phyloP scores from a whole-genome alignment of 768 basidiomycete species.

The Leccinum sublutescens region DNA sequence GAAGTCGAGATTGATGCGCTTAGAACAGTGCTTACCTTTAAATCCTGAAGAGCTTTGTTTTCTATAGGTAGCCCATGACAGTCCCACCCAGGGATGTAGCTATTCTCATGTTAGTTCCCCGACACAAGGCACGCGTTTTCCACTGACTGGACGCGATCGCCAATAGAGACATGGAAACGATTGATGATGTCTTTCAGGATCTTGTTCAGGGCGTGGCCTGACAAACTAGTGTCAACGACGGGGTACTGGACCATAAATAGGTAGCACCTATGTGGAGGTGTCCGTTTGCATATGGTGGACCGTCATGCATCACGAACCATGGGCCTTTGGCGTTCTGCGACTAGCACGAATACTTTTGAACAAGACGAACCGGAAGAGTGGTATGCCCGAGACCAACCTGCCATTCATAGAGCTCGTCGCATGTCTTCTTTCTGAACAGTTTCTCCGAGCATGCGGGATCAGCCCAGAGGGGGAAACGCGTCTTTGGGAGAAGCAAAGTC shows the following conservation, averaged over 20 bases:
- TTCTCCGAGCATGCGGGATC: slow-evolving; percentile 63
- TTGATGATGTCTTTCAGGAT: slow-evolving; percentile 95
- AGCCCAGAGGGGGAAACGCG: slow-evolving; percentile 71
- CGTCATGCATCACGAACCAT: slow-evolving; percentile 88
- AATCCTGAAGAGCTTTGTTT: slow-evolving; percentile 81
- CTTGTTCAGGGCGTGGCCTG: slow-evolving; percentile 96
- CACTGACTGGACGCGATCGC: slow-evolving; percentile 77
- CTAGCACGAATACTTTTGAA: slow-evolving; percentile 37
- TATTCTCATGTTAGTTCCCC: slow-evolving; percentile 31
- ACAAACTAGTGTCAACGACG: not conserved
- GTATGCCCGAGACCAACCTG: slow-evolving; percentile 50
- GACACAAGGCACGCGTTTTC: not conserved
- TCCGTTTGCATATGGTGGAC: slow-evolving; percentile 97
- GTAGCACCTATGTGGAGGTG: slow-evolving; percentile 86
- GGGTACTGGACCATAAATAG: not conserved
- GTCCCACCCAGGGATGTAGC: slow-evolving; percentile 96
- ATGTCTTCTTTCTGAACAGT: slow-evolving; percentile 58
- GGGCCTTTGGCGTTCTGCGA: slow-evolving; percentile 62
- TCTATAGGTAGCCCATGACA: slow-evolving; percentile 98
- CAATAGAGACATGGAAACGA: slow-evolving; percentile 77
- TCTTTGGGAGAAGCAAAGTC: slow-evolving; percentile 81
- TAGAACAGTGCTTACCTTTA: slow-evolving; percentile 50
- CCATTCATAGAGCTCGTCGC: slow-evolving; percentile 74
- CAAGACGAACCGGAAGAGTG: not conserved
- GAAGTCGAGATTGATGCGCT: not conserved